Evolutionary conservation across 495 filamentous ascomycete genomes (phyloP).

Genomic region (Pseudevernia furfuracea): DNA sequence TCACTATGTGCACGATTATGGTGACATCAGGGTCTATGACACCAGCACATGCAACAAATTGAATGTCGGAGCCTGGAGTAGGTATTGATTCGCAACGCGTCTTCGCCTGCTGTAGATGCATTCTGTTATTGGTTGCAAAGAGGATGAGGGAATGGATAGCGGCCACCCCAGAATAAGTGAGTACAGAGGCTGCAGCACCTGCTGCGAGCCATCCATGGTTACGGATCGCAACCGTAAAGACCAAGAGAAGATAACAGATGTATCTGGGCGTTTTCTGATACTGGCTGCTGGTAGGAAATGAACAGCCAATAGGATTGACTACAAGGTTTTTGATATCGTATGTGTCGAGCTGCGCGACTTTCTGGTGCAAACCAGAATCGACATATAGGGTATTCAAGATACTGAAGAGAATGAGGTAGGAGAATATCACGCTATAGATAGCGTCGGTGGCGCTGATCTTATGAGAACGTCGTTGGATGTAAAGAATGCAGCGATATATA

Average conservation of each 20-base stretch:
- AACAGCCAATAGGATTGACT: not conserved
- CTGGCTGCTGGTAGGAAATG: slow-evolving; percentile 9
- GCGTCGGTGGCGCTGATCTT: not conserved
- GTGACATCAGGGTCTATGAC: slow-evolving; percentile 1
- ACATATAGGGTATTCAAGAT: slow-evolving; percentile 5
- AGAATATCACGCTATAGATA: not conserved
- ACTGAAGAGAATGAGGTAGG: slow-evolving; percentile 8
- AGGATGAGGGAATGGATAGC: slow-evolving; percentile 16
- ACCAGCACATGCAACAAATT: slow-evolving; percentile 10
- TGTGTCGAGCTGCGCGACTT: not conserved
- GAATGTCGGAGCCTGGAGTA: not conserved
- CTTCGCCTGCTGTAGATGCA: slow-evolving; percentile 1
- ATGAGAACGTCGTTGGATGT: not conserved
- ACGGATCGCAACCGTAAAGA: slow-evolving; percentile 5
- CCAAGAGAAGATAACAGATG: slow-evolving; percentile 12
- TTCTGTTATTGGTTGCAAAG: slow-evolving; percentile 15
- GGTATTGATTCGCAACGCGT: slow-evolving; percentile 9
- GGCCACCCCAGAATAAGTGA: slow-evolving; percentile 17
- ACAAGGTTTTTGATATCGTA: slow-evolving; percentile 9
- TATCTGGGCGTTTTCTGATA: slow-evolving; percentile 14
- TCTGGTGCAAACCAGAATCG: not conserved
- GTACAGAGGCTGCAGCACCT: slow-evolving; percentile 15
- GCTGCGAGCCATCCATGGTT: slow-evolving; percentile 17
- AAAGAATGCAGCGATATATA: not conserved
- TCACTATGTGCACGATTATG: slow-evolving; percentile 3